phyloP scores from a whole-genome alignment of 495 filamentous ascomycete species.

The Tuber melanosporum region DNA sequence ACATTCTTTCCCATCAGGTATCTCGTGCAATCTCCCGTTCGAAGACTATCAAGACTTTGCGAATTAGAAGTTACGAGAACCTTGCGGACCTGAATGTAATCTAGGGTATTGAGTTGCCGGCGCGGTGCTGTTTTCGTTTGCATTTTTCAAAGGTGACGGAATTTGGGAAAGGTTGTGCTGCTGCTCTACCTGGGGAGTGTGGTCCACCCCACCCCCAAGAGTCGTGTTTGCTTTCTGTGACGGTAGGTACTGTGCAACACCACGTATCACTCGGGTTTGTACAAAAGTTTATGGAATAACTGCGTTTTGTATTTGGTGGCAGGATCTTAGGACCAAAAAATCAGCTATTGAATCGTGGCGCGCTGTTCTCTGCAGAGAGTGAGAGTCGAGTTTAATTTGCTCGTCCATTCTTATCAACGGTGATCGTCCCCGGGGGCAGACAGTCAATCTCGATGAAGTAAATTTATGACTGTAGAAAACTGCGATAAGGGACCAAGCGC shows the following conservation, averaged over 20 bases:
- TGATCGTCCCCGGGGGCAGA: too few species aligned
- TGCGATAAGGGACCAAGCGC: neutral
- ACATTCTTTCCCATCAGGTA: too few species aligned
- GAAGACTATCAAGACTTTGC: too few species aligned
- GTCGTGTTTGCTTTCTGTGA: too few species aligned
- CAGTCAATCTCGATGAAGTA: neutral
- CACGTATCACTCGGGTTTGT: neutral
- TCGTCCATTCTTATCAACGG: neutral
- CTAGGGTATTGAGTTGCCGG: too few species aligned
- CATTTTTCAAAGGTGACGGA: neutral
- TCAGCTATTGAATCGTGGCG: neutral
- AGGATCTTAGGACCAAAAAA: neutral
- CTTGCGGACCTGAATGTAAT: too few species aligned
- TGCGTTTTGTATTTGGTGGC: neutral
- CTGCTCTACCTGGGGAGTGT: neutral
- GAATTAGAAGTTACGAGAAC: too few species aligned
- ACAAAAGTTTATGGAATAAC: neutral
- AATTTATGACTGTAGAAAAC: neutral
- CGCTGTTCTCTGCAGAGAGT: neutral
- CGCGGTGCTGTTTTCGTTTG: too few species aligned
- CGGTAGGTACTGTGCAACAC: neutral
- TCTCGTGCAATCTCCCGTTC: too few species aligned
- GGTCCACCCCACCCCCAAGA: too few species aligned
- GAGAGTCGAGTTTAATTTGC: neutral
- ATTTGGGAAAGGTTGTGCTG: neutral